Evolutionary conservation across 2,329 filamentous ascomycete species (phyloP).

Genomic region (Fusarium multiceps): DNA sequence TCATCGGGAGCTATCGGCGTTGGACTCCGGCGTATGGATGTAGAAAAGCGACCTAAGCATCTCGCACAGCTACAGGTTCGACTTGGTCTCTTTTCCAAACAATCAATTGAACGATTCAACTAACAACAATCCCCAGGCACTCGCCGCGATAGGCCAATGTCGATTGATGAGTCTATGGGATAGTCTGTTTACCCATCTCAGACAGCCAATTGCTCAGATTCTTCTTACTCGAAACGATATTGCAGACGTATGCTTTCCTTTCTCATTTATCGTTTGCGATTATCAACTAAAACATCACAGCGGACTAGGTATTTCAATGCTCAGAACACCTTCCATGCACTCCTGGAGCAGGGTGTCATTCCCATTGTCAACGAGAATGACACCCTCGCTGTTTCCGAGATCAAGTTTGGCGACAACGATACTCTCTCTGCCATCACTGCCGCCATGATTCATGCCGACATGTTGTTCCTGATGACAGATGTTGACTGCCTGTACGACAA

Average conservation of each 20-base stretch:
- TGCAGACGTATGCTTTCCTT: conserved; percentile 73
- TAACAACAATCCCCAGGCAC: conserved; percentile 64
- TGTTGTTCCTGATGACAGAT: conserved; percentile 98
- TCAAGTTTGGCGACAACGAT: conserved; percentile 99
- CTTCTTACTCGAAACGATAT: conserved; percentile 96
- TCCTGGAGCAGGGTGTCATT: conserved; percentile 94
- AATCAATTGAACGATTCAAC: neutral
- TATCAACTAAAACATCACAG: conserved; percentile 54
- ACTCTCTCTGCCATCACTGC: conserved; percentile 96
- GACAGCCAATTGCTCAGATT: conserved; percentile 94
- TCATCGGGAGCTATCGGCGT: conserved; percentile 98
- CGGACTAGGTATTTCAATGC: conserved; percentile 95
- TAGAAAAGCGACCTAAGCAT: conserved; percentile 88
- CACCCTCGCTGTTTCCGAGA: conserved; percentile 94
- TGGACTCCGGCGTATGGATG: conserved; percentile 88
- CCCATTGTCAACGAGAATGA: conserved; percentile 99
- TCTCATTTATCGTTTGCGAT: neutral
- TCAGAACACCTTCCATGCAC: conserved; percentile 91
- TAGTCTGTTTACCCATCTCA: conserved; percentile 85
- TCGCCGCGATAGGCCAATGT: conserved; percentile 96
- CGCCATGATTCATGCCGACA: conserved; percentile 96
- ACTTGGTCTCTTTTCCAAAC: neutral
- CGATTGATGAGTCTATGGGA: conserved; percentile 97
- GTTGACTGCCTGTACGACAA: conserved; percentile 98
- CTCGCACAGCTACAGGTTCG: conserved; percentile 84